Conservation (phyloP, 805 yeast species). For the Candida silvatica region DNA sequence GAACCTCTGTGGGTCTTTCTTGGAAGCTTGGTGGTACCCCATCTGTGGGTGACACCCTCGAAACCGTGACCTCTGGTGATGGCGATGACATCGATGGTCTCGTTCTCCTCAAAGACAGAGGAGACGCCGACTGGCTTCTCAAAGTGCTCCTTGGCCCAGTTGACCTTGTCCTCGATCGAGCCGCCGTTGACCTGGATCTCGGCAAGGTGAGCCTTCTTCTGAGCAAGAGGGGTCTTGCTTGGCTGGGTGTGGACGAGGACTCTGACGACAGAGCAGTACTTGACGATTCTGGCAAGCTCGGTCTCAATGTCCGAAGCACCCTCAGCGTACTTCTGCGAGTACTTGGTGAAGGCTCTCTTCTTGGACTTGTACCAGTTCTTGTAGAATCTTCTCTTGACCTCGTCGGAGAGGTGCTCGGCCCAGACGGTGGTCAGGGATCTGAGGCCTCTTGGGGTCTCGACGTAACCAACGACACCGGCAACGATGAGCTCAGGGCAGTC, state of each 20-base stretch:
- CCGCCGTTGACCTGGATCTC: constrained; percentile 99
- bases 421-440: constrained; percentile 99
- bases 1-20: constrained; percentile 99
- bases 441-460: constrained; percentile 99
- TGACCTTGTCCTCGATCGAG: constrained; percentile 92
- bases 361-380: constrained; percentile 99
- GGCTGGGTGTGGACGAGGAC: constrained; percentile 99
- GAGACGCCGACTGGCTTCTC: constrained; percentile 97
- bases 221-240: constrained; percentile 97
- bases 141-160: constrained; percentile 98
- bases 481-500: constrained; percentile 99
- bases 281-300: constrained; percentile 97
- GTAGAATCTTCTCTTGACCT: constrained; percentile 99
- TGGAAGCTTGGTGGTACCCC: constrained; percentile 99
- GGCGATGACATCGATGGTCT: constrained; percentile 97
- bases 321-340: constrained; percentile 96
- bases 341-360: constrained; percentile 99
- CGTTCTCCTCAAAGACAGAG: constrained; percentile 97
- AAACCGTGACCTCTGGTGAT: constrained; percentile 99
- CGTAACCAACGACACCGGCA: constrained; percentile 99
- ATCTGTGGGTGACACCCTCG: constrained; percentile 99
- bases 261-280: constrained; percentile 98
- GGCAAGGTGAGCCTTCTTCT: constrained; percentile 99
- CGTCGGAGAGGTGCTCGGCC: constrained; percentile 99
- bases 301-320: constrained; percentile 83